Evolutionary conservation across 371 early-diverging fungal genomes (phyloP).

Genomic region (Globomyces sp.): DNA sequence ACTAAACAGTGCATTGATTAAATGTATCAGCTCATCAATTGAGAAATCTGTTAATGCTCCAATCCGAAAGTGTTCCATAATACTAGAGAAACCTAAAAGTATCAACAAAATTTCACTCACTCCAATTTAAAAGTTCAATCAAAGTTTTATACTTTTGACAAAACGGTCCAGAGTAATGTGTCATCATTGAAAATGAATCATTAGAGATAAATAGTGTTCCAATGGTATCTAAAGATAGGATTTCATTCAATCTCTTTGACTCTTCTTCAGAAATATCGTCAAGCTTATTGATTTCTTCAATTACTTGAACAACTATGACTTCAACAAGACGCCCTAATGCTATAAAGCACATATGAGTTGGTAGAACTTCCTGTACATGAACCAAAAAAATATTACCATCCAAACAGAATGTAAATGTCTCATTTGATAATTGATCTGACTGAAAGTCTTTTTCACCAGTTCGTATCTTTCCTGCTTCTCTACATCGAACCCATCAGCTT

Average conservation of each 20-base stretch:
- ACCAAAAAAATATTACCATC: not conserved
- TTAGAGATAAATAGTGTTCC: not conserved
- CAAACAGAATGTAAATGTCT: not conserved
- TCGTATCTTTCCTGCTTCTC: not conserved
- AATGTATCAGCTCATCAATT: not conserved
- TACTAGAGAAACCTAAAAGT: not conserved
- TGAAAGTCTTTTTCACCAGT: not conserved
- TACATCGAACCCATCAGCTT: not conserved
- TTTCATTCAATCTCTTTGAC: not conserved
- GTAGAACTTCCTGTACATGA: not conserved
- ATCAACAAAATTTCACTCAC: not conserved
- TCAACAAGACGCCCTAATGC: not conserved
- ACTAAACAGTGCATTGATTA: conserved; percentile 6
- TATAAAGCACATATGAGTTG: not conserved
- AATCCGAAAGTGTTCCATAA: conserved; percentile 2
- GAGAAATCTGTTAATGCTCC: not conserved
- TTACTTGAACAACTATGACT: not conserved
- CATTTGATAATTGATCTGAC: not conserved
- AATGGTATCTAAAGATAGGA: not conserved
- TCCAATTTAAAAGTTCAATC: conserved; percentile 1
- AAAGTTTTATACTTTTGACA: not conserved
- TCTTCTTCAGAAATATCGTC: conserved; percentile 5
- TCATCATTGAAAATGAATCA: not conserved
- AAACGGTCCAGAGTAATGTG: conserved; percentile 1
- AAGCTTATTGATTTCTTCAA: not conserved